Evolutionary conservation across 768 basidiomycete genomes (phyloP).

Genomic region (Chalciporus sphaerocephalus): DNA sequence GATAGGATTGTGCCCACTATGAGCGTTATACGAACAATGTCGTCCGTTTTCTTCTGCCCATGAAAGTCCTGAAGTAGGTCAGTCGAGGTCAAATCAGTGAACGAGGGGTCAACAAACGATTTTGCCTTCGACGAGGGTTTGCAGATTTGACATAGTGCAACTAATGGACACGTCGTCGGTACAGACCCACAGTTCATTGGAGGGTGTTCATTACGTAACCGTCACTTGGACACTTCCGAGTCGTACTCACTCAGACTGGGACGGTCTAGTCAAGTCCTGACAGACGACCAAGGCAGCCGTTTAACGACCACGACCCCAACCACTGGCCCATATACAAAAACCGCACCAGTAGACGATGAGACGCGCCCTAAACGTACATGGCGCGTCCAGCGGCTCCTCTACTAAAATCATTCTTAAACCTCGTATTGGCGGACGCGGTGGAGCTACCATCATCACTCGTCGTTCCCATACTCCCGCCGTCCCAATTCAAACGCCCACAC

Average conservation of each 20-base stretch:
- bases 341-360: conserved; percentile 14
- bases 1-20: conserved; percentile 24
- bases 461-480: conserved; percentile 20
- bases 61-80: conserved; percentile 27
- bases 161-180: conserved; percentile 6
- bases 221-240: neutral
- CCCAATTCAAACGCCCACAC: conserved; percentile 14
- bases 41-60: conserved; percentile 27
- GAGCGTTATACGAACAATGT: conserved; percentile 22
- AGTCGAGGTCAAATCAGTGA: neutral
- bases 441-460: conserved; percentile 24
- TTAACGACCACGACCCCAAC: too few species aligned
- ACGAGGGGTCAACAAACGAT: conserved; percentile 18
- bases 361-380: conserved; percentile 4
- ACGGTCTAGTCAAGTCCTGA: too few species aligned
- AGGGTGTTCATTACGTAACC: conserved; percentile 18
- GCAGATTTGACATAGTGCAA: conserved; percentile 22
- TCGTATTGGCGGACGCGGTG: conserved; percentile 28
- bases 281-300: too few species aligned
- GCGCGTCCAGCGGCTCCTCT: conserved; percentile 20
- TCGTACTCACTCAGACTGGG: neutral
- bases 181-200: neutral
- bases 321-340: neutral
- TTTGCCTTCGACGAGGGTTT: conserved; percentile 29
- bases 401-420: conserved; percentile 42